Conservation (phyloP, 2,329 filamentous ascomycete genomes). For the Talaromyces amestolkiae region DNA sequence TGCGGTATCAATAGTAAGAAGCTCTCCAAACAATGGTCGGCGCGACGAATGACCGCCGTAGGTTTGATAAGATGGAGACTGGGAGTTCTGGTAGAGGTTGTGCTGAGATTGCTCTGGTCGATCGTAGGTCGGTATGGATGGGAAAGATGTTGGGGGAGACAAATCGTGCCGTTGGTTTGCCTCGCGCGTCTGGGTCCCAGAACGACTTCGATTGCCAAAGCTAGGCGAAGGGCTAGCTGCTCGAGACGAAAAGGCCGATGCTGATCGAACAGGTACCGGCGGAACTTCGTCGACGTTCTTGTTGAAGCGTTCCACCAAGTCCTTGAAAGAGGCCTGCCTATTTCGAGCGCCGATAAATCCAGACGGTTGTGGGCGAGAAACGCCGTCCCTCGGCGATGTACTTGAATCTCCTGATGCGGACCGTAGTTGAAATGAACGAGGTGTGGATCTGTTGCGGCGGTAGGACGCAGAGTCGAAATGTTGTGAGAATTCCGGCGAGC, state of each 20-base stretch:
- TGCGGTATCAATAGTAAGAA: slow-evolving; percentile 60
- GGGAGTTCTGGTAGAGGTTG: background rate
- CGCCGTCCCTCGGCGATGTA: slow-evolving; percentile 21
- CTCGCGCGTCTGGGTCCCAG: slow-evolving; percentile 20
- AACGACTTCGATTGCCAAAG: slow-evolving; percentile 27
- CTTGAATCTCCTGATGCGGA: slow-evolving; percentile 34
- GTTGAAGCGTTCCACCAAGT: slow-evolving; percentile 77
- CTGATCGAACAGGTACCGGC: slow-evolving; percentile 39
- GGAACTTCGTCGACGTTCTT: slow-evolving; percentile 53
- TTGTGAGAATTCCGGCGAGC: slow-evolving; percentile 18
- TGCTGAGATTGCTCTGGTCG: background rate
- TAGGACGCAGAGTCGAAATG: slow-evolving; percentile 28
- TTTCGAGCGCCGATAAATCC: slow-evolving; percentile 27
- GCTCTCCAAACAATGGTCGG: slow-evolving; percentile 71
- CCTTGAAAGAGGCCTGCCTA: slow-evolving; percentile 70
- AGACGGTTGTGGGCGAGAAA: slow-evolving; percentile 23
- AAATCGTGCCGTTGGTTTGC: slow-evolving; percentile 21
- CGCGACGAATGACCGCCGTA: slow-evolving; percentile 25
- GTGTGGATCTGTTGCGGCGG: slow-evolving; percentile 21
- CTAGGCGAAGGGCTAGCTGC: slow-evolving; percentile 36
- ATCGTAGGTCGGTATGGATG: slow-evolving; percentile 16
- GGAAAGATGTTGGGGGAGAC: slow-evolving; percentile 24
- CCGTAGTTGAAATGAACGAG: slow-evolving; percentile 29
- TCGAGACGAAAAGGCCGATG: slow-evolving; percentile 34
- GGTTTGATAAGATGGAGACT: background rate